Conservation (phyloP, 306 rosid species). For the Inga oerstediana region DNA sequence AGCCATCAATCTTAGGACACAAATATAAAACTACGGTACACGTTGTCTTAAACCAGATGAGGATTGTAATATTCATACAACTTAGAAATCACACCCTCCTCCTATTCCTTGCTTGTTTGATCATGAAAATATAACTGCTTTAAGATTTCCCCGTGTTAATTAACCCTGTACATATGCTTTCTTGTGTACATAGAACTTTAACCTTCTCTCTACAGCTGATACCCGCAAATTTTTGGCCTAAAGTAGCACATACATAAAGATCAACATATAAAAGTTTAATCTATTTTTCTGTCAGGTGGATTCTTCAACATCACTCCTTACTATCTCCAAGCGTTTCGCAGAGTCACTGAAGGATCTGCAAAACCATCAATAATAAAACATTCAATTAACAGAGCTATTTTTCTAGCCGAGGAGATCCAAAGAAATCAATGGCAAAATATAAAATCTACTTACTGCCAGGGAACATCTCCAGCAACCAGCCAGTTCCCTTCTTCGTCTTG, state of each 20-base stretch:
- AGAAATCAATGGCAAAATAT: slow-evolving; percentile 10
- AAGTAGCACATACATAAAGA: slow-evolving; percentile 26
- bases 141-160: neutral
- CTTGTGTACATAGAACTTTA: neutral
- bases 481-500: slow-evolving; percentile 72
- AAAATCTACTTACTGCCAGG: slow-evolving; percentile 69
- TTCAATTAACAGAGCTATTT: neutral
- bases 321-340: slow-evolving; percentile 43
- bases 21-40: neutral
- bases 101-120: neutral
- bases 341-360: slow-evolving; percentile 47
- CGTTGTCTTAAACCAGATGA: neutral
- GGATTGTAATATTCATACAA: neutral
- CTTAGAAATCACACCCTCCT: neutral
- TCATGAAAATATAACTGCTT: neutral
- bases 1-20: neutral
- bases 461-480: slow-evolving; percentile 67
- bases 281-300: neutral
- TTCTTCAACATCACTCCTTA: slow-evolving; percentile 30
- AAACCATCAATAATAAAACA: slow-evolving; percentile 28
- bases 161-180: neutral
- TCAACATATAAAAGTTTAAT: slow-evolving; percentile 2
- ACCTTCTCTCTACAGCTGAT: slow-evolving; percentile 5
- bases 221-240: slow-evolving; percentile 8
- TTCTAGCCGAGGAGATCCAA: neutral